Evolutionary conservation across 2,329 filamentous ascomycete species (phyloP), one percentile per base, ranked within the genome.

Genomic region (Incumbomyces delicatus): DNA sequence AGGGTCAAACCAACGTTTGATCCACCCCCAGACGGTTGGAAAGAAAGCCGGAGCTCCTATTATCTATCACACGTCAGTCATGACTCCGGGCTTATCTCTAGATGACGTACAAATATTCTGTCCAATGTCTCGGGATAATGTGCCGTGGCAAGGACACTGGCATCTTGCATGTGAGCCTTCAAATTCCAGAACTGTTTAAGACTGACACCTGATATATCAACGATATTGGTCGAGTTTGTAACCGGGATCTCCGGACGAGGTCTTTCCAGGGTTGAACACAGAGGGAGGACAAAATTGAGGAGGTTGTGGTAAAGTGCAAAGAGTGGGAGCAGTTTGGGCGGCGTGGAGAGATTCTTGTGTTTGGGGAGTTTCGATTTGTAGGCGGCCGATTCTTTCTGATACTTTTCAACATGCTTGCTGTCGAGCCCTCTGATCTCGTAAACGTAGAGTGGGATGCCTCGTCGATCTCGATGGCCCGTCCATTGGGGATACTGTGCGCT

Each of bases 181-280:
- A 96, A 68, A 66, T 94, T 94, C 90, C 90, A 95, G 64, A 95
- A 95, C 69, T 94, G 88, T 70, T 86, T 87, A 64, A 96, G 66
- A 5, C 87, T 87, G 20, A 95, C 89, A 12, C 83, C 81, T 13
- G 80, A 84, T 53, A 96, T 87, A 63, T 96, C 90, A 48, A 95
- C 88, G 57, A 96, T 94, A 67, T 95, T 95, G 58, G 86, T 95
- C 60, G 84, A 89, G 58, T 92, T 82, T 33, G 88, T 90, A 57
- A 95, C 87, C 6, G 90, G 90, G n/a, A 86, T 88, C 53, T 82
- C 78, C 3, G 83, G 75, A 62, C 85, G 71, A 6, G 81, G 78
- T 58, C 89, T 78, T 58, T 87, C 77, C 51, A 94, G 75, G 58
- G 85, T 77, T 33, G 87, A 86, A 68, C 85, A 89, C 37, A 95